Conservation (phyloP, 176 grass and related monocot species). For the Aegilops bicornis region DNA sequence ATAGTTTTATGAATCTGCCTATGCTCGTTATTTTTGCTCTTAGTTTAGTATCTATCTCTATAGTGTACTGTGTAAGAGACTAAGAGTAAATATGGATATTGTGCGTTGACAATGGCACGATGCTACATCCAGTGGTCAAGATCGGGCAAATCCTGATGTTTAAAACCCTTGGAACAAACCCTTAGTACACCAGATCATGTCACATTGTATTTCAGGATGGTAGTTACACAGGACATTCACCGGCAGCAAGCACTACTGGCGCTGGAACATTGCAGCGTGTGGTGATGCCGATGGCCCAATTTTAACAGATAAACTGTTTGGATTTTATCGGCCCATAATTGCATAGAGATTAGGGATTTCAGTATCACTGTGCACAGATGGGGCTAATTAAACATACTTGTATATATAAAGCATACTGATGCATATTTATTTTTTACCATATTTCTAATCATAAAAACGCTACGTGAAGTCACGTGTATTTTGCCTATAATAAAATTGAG, state of each 20-base stretch:
- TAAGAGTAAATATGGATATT: neutral
- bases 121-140: neutral
- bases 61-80: too few species aligned
- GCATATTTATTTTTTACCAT: too few species aligned
- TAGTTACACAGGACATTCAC: neutral
- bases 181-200: neutral
- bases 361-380: too few species aligned
- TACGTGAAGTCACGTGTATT: neutral
- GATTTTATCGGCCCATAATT: too few species aligned
- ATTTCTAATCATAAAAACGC: too few species aligned
- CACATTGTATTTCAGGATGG: neutral
- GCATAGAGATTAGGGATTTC: too few species aligned
- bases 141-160: neutral
- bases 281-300: neutral
- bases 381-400: too few species aligned
- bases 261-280: neutral
- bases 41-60: neutral
- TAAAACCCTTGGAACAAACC: neutral
- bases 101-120: neutral
- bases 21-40: neutral
- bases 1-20: neutral
- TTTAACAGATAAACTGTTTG: too few species aligned
- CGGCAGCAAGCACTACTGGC: neutral
- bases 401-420: too few species aligned
- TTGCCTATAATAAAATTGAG: neutral